Base-by-base conservation (phyloP, 75 land plant species). In the Isoetes taiwanensis region DNA sequence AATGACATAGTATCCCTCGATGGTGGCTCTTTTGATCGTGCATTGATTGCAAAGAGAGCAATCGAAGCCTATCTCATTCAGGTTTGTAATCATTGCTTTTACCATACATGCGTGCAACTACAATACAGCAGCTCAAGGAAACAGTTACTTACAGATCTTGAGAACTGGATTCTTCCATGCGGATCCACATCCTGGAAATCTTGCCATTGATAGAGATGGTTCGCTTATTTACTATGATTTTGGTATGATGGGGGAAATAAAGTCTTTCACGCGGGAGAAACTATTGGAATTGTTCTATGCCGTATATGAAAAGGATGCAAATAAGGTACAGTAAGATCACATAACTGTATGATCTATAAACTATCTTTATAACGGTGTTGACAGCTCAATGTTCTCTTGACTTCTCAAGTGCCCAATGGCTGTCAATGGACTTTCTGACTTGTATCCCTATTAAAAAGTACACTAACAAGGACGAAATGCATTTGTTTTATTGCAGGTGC, bases 171-270 rank as follows among this genome's bases (percentile, higher is more conserved):
- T 91, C 58, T 91, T 91, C 58, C 97, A 91, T 73, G 97, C 97
- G 17, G 97, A 91, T 75, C 97, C 97, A 28, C 97, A 91, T 72
- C 97, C 97, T 25, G 97, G 97, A 32, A 91, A 91, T 72, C 79
- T 91, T 57, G 97, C 97, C 32, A 61, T 91, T 30, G 89, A 83
- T 42, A 58, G 40, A 8, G 97, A 91, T 77, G 85, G 87, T 55
- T 69, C 95, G 20, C 71, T 91, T 23, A 91, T 91, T 28, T 91
- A 91, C 61, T 91, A 91, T 73, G 97, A 91, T 64, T 91, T 87
- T 69, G 97, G 97, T 25, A 91, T 91, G 97, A 91, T 91, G 97
- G 97, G 97, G 21, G 97, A 91, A 39, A 91, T 91, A 6, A 87
- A 91, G 58, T 56, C 82, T 12, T 91, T 86, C 53, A 91, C 94